Evolutionary conservation across 345 rosid species (phyloP), one percentile per base, ranked within the genome.

Genomic region (Mercurialis annua): DNA sequence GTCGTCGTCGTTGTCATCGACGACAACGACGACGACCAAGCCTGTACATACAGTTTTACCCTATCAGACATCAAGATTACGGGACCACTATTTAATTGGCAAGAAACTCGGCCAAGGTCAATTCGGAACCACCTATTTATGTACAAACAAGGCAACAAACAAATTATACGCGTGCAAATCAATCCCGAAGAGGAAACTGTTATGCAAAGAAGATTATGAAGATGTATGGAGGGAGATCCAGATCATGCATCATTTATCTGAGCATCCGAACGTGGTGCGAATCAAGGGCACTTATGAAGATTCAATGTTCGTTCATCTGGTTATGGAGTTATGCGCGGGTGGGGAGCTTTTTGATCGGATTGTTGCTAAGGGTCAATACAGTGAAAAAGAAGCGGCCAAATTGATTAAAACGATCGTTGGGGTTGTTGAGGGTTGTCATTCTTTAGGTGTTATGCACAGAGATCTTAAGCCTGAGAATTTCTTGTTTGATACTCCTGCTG

Each of bases 391-490:
- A 79, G 99, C 97, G 49, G 92, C 87, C 4, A 81, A 87, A 77
- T 76, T 91, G 71, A 86, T 89, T 49, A 89, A 89, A 76, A 94
- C 91, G 6, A 91, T 94, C 63, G 90, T 94, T 24, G 89, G 86
- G 2, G 97, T 94, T 14, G 97, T 94, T 12, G 92, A 94, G 84
- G 87, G 84, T 42, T 94, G 99, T 55, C 99, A 94, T 74, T 94
- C 95, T 24, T 87, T 94, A 50, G 99, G 99, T 51, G 99, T 93
- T 40, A 89, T 91, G 92, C 98, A 93, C 61, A 82, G 98, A 67
- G 98, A 93, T 85, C 92, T 93, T 70, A 93, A 93, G 67, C 99
- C 99, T 52, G 99, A 94, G 81, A 94, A 94, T 73, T 94, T 94
- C 86, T 84, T 91, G 87, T 94, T 94, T 67, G 95, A 89, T 77